Base-by-base conservation (phyloP, 495 filamentous ascomycete genomes). In the Ramalina intermedia region DNA sequence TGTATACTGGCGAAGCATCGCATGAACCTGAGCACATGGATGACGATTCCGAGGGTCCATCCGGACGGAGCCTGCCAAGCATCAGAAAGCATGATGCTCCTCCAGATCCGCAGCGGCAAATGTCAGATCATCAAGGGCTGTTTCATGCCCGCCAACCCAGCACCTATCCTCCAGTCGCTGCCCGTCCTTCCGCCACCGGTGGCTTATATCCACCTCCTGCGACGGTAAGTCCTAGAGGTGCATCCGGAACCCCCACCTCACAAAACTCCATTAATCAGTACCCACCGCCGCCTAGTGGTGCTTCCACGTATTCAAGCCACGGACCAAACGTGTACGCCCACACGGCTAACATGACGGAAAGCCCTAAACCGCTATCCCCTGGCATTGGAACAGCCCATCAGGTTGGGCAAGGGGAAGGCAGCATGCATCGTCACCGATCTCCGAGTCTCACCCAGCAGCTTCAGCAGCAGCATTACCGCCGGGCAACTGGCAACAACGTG, bases 281-380 rank as follows among this genome's bases (percentile, higher is more conserved):
- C 33, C 36, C 53, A 64, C 49, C 54, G 17, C 50, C 50, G 33
- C 29, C 43, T 33, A 26, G 43, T 16, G 60, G 61, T 40, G 57
- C 74, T 5, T 76, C 83, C 6, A 72, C 37, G n/a, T 60, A 55
- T 33, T 55, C 50, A 41, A 21, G 41, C 14, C 41, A 45, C 39
- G 47, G 44, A 17, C 37, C 52, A 20, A 55, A 53, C 37, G 47
- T 85, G 47, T 90, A 83, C 61, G 71, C 80, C 14, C 79, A 85
- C 50, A 70, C 67, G 46, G 71, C 60, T n/a, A 66, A 73, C 48
- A 84, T 93, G 73, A 88, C 82, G 4, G 88, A 94, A 59, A 90
- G 83, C 54, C 86, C 87, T 0, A 90, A 85, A 59, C 85, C 88
- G 4, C 68, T 94, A 29, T 94, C 87, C 33, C 88, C 88, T 4